Evolutionary conservation across 106 monocot species (phyloP).

Genomic region (Dendrobium nobile): DNA sequence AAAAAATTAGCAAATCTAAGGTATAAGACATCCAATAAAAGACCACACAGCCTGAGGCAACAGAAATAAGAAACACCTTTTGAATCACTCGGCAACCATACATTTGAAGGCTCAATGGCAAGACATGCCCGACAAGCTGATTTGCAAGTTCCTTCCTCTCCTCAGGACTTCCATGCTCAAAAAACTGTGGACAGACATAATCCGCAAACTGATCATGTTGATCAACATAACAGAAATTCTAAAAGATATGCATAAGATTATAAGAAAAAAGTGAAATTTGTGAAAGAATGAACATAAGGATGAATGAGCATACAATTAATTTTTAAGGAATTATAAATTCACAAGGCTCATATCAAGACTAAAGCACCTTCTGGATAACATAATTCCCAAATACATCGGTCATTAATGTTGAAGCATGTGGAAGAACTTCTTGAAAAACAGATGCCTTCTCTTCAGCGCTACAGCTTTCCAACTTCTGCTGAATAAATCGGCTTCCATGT

Average conservation of each 20-base stretch:
- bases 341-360: not conserved
- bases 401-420: slow-evolving; percentile 80
- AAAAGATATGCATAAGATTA: not conserved
- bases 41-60: not conserved
- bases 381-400: slow-evolving; percentile 98
- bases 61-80: slow-evolving; percentile 41
- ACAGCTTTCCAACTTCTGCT: slow-evolving; percentile 89
- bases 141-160: slow-evolving; percentile 84
- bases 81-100: slow-evolving; percentile 98
- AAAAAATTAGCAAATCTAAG: not conserved
- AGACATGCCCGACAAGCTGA: slow-evolving; percentile 60
- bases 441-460: slow-evolving; percentile 70
- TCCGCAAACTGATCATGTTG: not conserved
- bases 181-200: slow-evolving; percentile 42
- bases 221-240: not conserved
- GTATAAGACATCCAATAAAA: not conserved
- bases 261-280: not conserved
- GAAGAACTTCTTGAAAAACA: slow-evolving; percentile 88
- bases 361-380: slow-evolving; percentile 85
- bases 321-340: slow-evolving; percentile 2
- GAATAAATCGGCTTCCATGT: slow-evolving; percentile 96
- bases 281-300: not conserved
- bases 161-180: slow-evolving; percentile 78
- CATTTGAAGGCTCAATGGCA: slow-evolving; percentile 92
- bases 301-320: not conserved